phyloP scores from a whole-genome alignment of 2,329 filamentous ascomycete genomes.

The Herpotrichia juniperi region DNA sequence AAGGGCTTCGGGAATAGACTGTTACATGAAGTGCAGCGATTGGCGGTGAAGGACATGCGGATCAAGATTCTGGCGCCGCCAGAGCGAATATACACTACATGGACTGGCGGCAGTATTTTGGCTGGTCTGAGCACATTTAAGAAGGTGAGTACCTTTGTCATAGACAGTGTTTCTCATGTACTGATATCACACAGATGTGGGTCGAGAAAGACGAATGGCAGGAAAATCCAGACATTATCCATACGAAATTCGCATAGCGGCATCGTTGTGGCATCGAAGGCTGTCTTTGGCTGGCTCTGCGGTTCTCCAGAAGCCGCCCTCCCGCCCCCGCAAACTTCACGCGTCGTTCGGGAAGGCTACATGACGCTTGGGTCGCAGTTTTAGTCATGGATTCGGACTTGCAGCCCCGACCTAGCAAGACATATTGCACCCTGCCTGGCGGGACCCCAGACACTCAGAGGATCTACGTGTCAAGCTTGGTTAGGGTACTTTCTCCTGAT shows the following conservation, averaged over 20 bases:
- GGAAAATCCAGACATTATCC: slow-evolving; percentile 98
- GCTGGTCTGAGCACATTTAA: slow-evolving; percentile 96
- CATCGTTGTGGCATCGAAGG: slow-evolving; percentile 39
- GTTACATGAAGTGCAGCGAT: slow-evolving; percentile 86
- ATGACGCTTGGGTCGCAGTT: slow-evolving; percentile 33
- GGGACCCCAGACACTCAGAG: slow-evolving; percentile 5
- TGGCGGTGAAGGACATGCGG: slow-evolving; percentile 98
- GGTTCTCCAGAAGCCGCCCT: slow-evolving; percentile 32
- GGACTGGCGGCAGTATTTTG: slow-evolving; percentile 97
- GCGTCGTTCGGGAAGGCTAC: slow-evolving; percentile 28
- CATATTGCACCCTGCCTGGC: slow-evolving; percentile 1
- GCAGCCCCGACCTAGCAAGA: slow-evolving; percentile 28
- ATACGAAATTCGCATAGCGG: slow-evolving; percentile 87
- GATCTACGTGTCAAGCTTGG: slow-evolving; percentile 32
- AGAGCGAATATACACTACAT: slow-evolving; percentile 97
- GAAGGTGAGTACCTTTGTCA: slow-evolving; percentile 69
- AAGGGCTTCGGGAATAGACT: slow-evolving; percentile 96
- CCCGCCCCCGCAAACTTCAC: slow-evolving; percentile 37
- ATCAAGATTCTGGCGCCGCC: slow-evolving; percentile 99
- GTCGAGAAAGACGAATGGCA: slow-evolving; percentile 99
- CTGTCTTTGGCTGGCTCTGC: slow-evolving; percentile 21
- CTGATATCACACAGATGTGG: slow-evolving; percentile 79
- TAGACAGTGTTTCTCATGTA: slow-evolving; percentile 13
- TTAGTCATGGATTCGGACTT: slow-evolving; percentile 45
- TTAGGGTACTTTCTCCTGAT: slow-evolving; percentile 11